Evolutionary conservation across 768 basidiomycete species (phyloP).

Genomic region (Suillus decipiens): DNA sequence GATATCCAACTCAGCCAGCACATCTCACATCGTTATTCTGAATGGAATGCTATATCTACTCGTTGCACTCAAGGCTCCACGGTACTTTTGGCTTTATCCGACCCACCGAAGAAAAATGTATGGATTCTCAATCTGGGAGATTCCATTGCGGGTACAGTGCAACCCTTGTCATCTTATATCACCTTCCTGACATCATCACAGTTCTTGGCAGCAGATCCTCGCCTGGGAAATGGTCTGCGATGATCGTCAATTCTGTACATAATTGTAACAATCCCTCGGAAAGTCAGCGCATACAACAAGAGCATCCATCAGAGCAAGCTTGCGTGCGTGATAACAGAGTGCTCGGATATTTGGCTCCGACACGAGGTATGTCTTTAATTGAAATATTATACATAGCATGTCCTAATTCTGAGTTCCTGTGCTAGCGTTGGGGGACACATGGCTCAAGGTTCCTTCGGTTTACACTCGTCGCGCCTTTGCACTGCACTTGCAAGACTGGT

Average conservation of each 20-base stretch:
- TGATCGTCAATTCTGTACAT: slow-evolving; percentile 29
- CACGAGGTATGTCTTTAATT: slow-evolving; percentile 31
- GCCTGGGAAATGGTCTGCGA: slow-evolving; percentile 23
- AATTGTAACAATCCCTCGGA: slow-evolving; percentile 33
- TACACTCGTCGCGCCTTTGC: slow-evolving; percentile 36
- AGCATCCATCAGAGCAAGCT: slow-evolving; percentile 32
- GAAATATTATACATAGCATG: slow-evolving; percentile 1
- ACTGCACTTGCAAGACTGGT: slow-evolving; percentile 26
- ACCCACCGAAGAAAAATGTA: slow-evolving; percentile 28
- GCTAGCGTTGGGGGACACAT: slow-evolving; percentile 30
- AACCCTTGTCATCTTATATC: neutral
- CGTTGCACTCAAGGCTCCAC: slow-evolving; percentile 37
- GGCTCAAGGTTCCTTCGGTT: slow-evolving; percentile 34
- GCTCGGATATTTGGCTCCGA: slow-evolving; percentile 40
- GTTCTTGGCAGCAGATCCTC: slow-evolving; percentile 26
- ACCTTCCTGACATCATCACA: slow-evolving; percentile 13
- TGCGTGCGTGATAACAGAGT: slow-evolving; percentile 36
- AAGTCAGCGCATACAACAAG: slow-evolving; percentile 27
- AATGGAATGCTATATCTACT: slow-evolving; percentile 38
- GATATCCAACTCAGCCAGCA: slow-evolving; percentile 42
- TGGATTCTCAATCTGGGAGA: slow-evolving; percentile 39
- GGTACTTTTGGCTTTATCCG: slow-evolving; percentile 33
- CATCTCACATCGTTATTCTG: slow-evolving; percentile 36
- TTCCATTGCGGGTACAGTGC: slow-evolving; percentile 34
- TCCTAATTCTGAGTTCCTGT: slow-evolving; percentile 18